Conservation (phyloP, 129 eudicot genomes). For the sunflower (Helianthus annuus) region HanXRQr2.0-SUNRISE NC_035439.2:139017489-139017988, state of each 20-base stretch:
- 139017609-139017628: conserved; percentile 13
- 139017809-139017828: no score
- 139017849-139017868: no score
- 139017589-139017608: no score
- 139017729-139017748: no score
- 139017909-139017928: no score
- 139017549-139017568: no score
- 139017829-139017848: no score
- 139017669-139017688: conserved; percentile 31
- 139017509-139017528: neutral
- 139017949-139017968: neutral
- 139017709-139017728: conserved; percentile 4
- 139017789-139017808: no score
- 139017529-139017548: neutral
- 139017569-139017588: no score
- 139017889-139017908: neutral
- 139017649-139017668: conserved; percentile 17
- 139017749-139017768: no score
- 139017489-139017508: conserved; percentile 4
- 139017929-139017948: neutral
- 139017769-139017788: no score
- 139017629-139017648: conserved; percentile 15
- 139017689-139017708: conserved; percentile 29
- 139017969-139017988: neutral
- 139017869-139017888: neutral